phyloP scores from a whole-genome alignment of 768 basidiomycete species.

The Lyophyllum semitale region DNA sequence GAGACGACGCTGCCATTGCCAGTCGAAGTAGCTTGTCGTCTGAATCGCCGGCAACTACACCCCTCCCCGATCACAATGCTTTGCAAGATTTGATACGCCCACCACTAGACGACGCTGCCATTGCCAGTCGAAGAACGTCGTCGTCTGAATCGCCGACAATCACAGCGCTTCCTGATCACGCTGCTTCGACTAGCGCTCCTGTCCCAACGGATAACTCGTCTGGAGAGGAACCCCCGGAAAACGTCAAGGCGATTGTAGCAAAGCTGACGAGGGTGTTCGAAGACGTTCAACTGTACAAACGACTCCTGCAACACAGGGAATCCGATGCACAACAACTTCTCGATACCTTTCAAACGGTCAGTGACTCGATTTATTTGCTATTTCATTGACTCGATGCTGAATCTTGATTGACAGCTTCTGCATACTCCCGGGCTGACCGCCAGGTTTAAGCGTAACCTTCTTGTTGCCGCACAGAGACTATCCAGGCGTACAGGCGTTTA shows the following conservation, averaged over 20 bases:
- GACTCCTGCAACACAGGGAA: background rate
- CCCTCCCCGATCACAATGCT: too few species aligned
- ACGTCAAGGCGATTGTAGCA: background rate
- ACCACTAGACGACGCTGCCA: too few species aligned
- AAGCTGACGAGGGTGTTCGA: background rate
- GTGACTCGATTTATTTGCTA: background rate
- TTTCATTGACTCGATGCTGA: background rate
- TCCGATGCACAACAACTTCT: conserved; percentile 7
- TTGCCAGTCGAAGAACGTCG: too few species aligned
- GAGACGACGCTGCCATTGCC: too few species aligned
- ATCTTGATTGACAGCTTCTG: background rate
- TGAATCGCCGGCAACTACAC: too few species aligned
- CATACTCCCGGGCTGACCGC: conserved; percentile 6
- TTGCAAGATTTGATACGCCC: too few species aligned
- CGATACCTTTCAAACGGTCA: conserved; percentile 10
- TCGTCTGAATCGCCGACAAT: too few species aligned
- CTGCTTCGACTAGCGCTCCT: too few species aligned
- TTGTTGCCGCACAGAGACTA: conserved; percentile 13
- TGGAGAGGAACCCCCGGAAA: too few species aligned
- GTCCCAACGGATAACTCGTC: too few species aligned
- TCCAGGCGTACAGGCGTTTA: conserved; percentile 5
- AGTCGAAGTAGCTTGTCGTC: too few species aligned
- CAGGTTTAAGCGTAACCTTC: conserved; percentile 7
- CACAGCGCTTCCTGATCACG: too few species aligned
- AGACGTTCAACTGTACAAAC: conserved; percentile 3